Base-by-base conservation (phyloP, 805 yeast species). In the Ogataea salicorniae region DNA sequence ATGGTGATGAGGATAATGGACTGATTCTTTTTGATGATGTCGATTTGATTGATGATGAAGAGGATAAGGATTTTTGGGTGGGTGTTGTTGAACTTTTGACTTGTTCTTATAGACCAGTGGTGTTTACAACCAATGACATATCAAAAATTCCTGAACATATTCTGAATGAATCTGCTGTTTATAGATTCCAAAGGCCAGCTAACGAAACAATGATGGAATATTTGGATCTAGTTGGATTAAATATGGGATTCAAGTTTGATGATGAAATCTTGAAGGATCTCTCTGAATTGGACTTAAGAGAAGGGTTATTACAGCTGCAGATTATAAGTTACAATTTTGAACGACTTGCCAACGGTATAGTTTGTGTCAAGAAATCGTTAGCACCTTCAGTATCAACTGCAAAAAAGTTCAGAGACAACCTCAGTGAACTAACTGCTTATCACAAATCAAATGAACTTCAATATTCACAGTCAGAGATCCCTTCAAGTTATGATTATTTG, bases 21-120 rank as follows among this genome's bases (percentile, higher is more conserved):
- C 69, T 89, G 6, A 82, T 94, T 4, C 64, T 94, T 34, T 72
- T 92, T 48, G 96, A 91, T 56, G 97, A 92, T 57, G 91, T 87
- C 37, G 96, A 92, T 61, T 71, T 87, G 11, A 62, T 91, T 17
- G 88, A 84, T 57, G 88, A 80, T 46, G 80, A 76, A 37, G 80
- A 77, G 4, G 98, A 94, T 57, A 79, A 77, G 47, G 80, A 81
- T 2, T 91, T 92, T 60, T 94, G 97, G 97, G 59, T 73, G 1
- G 80, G 84, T 2, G 73, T 89, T 2, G 77, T 76, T 41, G 83
- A 79, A 42, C 72, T 87, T 14, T 64, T 89, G 37, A 71, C 56
- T 3, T 63, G 57, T 41, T 63, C 70, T 1, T 61, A 63, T 43
- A 52, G 70, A n/a, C 70, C 71, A 1, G 61, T 67, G 13, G 54